These are phyloP conservation scores for Globisporangium cystogenes DNA, from an alignment of 352 stramenopile genomes.

Conservation along the genomic window DNA sequence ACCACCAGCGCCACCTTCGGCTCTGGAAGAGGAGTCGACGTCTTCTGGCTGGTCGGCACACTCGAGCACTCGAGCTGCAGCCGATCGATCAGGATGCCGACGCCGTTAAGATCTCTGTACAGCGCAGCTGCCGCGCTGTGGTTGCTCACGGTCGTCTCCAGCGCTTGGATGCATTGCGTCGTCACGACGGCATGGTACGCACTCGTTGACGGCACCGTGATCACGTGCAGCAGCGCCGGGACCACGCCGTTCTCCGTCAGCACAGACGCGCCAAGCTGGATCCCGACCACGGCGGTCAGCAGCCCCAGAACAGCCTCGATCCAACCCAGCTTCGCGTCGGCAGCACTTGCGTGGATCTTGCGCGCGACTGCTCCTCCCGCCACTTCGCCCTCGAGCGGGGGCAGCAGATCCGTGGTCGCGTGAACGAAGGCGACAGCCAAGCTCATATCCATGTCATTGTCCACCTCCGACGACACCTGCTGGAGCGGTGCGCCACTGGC, in stretches of 20 bases:
- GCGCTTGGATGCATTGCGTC: conserved; percentile 72
- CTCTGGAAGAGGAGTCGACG: conserved; percentile 20
- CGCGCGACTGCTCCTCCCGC: conserved; percentile 46
- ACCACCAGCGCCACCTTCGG: conserved; percentile 64
- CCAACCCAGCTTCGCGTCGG: conserved; percentile 65
- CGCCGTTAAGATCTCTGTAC: conserved; percentile 82
- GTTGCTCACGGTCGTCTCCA: conserved; percentile 80
- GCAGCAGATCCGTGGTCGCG: conserved; percentile 71
- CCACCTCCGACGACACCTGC: conserved; percentile 17
- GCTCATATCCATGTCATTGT: conserved; percentile 87
- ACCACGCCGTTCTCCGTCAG: conserved; percentile 84
- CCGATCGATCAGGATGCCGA: conserved; percentile 79
- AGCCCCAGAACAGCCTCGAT: conserved; percentile 74
- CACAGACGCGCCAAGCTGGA: conserved; percentile 69
- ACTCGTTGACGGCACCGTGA: conserved; percentile 50
- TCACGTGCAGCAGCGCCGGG: conserved; percentile 69
- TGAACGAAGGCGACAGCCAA: conserved; percentile 85
- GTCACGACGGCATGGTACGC: conserved; percentile 65
- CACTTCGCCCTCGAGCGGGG: conserved; percentile 58
- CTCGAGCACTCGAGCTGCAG: conserved; percentile 48
- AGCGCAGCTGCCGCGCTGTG: conserved; percentile 60
- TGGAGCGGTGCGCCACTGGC: not conserved
- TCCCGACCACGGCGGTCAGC: conserved; percentile 63
- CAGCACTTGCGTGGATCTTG: conserved; percentile 27
- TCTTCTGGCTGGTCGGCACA: conserved; percentile 13